phyloP scores from a whole-genome alignment of 192 early-diverging fungal genomes.

The Coemansia sp. region DNA sequence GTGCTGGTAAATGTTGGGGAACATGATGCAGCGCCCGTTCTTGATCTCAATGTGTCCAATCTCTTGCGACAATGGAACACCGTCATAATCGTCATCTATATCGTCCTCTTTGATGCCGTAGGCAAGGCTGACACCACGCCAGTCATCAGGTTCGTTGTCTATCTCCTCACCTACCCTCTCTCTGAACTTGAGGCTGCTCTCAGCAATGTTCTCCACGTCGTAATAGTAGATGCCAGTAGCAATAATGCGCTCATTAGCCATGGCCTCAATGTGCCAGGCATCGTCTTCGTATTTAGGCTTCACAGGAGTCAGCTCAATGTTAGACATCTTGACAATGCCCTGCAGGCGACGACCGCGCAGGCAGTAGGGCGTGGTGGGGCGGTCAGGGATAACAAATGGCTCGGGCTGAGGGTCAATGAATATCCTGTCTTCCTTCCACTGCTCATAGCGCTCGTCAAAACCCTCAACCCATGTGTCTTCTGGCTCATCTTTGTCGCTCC shows the following conservation, averaged over 20 bases:
- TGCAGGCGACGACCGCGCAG: constrained; percentile 48
- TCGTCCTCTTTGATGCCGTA: neutral
- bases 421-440: constrained; percentile 7
- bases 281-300: constrained; percentile 53
- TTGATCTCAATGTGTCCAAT: constrained; percentile 20
- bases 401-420: constrained; percentile 38
- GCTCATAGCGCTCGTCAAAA: constrained; percentile 23
- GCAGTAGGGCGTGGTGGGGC: constrained; percentile 15
- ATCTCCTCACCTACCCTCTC: neutral
- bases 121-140: constrained; percentile 9
- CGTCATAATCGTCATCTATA: constrained; percentile 10
- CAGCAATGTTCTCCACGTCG: constrained; percentile 65
- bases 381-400: constrained; percentile 28
- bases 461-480: constrained; percentile 3
- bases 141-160: neutral
- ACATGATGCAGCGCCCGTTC: constrained; percentile 41
- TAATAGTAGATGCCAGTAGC: constrained; percentile 76
- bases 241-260: constrained; percentile 65
- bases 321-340: constrained; percentile 70
- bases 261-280: constrained; percentile 70
- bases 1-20: constrained; percentile 29
- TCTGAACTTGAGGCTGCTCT: constrained; percentile 59
- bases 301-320: constrained; percentile 65
- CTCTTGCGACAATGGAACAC: constrained; percentile 10
- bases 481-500: neutral